phyloP scores from a whole-genome alignment of 371 early-diverging fungal genomes.

The Dentiscutata heterogama region DNA sequence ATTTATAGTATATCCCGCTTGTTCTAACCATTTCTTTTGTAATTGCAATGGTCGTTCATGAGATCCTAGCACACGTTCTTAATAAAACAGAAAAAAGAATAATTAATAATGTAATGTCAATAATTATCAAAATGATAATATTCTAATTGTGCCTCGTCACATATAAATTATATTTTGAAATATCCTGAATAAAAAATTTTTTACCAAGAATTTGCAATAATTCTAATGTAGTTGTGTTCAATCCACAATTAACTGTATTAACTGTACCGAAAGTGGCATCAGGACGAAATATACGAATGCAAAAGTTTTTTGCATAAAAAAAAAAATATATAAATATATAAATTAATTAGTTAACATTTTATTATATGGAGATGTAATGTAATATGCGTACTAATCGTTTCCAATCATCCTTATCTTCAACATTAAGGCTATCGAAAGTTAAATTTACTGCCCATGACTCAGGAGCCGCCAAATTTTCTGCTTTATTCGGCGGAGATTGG shows the following conservation, averaged over 20 bases:
- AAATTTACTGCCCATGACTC: conserved; percentile 76
- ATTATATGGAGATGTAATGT: not conserved
- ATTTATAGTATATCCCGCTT: conserved; percentile 82
- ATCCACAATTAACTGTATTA: conserved; percentile 72
- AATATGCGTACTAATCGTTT: conserved; percentile 52
- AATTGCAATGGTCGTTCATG: conserved; percentile 80
- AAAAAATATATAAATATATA: no score
- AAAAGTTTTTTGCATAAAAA: conserved; percentile 51
- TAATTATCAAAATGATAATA: not conserved
- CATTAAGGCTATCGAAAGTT: conserved; percentile 47
- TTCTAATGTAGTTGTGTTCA: conserved; percentile 75
- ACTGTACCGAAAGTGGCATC: conserved; percentile 84
- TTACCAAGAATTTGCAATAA: conserved; percentile 75
- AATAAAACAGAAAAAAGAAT: not conserved
- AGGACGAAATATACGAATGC: conserved; percentile 71
- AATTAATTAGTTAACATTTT: not conserved
- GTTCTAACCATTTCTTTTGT: conserved; percentile 72
- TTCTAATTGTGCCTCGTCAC: conserved; percentile 63
- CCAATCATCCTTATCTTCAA: conserved; percentile 51
- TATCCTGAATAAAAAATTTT: conserved; percentile 82
- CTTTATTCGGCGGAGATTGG: conserved; percentile 30
- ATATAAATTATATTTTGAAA: conserved; percentile 76
- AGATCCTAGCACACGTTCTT: conserved; percentile 70
- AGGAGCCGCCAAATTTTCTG: conserved; percentile 71
- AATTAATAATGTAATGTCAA: not conserved